A percentile compares a stretch with the other conserved stretches of the same genome.
phyloP scores from a whole-genome alignment of 768 basidiomycete genomes.

The Harrya chromipes region DNA sequence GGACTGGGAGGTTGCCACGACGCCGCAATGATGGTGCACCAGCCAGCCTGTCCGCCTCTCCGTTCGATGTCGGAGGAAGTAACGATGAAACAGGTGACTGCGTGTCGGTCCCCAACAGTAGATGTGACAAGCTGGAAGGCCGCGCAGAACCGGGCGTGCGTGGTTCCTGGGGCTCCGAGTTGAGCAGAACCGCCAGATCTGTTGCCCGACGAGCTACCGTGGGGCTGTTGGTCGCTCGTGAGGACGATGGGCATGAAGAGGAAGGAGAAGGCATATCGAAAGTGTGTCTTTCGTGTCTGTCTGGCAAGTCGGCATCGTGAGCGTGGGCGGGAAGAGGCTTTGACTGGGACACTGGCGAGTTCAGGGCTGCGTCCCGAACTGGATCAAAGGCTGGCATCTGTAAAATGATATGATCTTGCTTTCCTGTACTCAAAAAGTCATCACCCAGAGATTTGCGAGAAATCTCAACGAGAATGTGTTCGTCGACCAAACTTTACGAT shows the following conservation, averaged over 20 bases:
- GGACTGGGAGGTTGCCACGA: slow-evolving; percentile 29
- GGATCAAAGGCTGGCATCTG: slow-evolving; percentile 65
- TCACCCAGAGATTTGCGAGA: slow-evolving; percentile 6
- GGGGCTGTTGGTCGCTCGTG: slow-evolving; percentile 41
- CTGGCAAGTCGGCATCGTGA: slow-evolving; percentile 26
- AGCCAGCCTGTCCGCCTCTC: slow-evolving; percentile 27
- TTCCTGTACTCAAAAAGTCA: slow-evolving; percentile 11
- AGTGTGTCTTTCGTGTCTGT: slow-evolving; percentile 26
- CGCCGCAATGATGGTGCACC: slow-evolving; percentile 28
- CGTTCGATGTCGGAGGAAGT: slow-evolving; percentile 4
- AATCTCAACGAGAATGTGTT: not conserved
- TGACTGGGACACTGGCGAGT: slow-evolving; percentile 60
- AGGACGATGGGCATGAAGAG: slow-evolving; percentile 35
- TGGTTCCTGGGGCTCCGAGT: slow-evolving; percentile 49
- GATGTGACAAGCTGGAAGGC: slow-evolving; percentile 45
- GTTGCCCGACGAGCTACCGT: slow-evolving; percentile 61
- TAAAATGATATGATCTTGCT: not conserved
- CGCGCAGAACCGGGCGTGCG: slow-evolving; percentile 34
- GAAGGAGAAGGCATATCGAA: slow-evolving; percentile 37
- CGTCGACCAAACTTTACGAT: too few relatives aligned
- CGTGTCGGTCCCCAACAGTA: slow-evolving; percentile 31
- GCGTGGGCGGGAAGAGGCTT: slow-evolving; percentile 32
- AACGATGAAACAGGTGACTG: slow-evolving; percentile 23
- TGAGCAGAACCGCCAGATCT: slow-evolving; percentile 74
- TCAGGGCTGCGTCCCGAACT: slow-evolving; percentile 82